These are phyloP conservation scores for Oryza rufipogon DNA, from an alignment of 176 grass and related monocot genomes.

Conservation along the genomic window DNA sequence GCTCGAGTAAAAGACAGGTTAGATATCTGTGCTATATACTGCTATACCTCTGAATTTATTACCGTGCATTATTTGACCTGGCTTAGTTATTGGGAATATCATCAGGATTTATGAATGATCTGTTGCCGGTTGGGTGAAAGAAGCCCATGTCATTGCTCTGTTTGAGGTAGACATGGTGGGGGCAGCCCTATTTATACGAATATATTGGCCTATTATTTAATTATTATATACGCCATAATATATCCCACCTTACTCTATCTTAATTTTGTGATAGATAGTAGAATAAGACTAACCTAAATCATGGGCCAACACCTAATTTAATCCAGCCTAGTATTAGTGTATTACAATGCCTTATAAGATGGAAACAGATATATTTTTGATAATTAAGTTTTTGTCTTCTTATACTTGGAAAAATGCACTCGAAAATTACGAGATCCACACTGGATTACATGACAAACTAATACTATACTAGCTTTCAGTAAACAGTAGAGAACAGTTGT, in stretches of 20 bases:
- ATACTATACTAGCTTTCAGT: not conserved
- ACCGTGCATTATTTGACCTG: not conserved
- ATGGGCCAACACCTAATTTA: not conserved
- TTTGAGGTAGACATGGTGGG: constrained; percentile 1
- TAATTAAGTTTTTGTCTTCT: no score
- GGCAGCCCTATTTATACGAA: not conserved
- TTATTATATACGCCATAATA: not conserved
- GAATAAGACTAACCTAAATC: not conserved
- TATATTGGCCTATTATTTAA: not conserved
- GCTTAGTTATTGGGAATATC: not conserved
- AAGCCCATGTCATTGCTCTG: not conserved
- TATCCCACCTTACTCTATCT: no score
- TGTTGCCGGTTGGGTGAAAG: not conserved
- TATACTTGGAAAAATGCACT: no score
- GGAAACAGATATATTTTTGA: no score
- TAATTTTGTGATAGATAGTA: not conserved
- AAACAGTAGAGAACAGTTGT: not conserved
- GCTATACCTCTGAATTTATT: not conserved
- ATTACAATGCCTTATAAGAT: not conserved
- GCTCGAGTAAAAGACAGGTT: not conserved
- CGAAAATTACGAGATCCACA: not conserved
- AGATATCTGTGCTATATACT: not conserved
- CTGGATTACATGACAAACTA: not conserved
- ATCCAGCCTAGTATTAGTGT: not conserved
- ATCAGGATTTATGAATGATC: constrained; percentile 7